Base-by-base conservation (phyloP, 176 grass and related monocot genomes). In the Hordeum marinum region DNA sequence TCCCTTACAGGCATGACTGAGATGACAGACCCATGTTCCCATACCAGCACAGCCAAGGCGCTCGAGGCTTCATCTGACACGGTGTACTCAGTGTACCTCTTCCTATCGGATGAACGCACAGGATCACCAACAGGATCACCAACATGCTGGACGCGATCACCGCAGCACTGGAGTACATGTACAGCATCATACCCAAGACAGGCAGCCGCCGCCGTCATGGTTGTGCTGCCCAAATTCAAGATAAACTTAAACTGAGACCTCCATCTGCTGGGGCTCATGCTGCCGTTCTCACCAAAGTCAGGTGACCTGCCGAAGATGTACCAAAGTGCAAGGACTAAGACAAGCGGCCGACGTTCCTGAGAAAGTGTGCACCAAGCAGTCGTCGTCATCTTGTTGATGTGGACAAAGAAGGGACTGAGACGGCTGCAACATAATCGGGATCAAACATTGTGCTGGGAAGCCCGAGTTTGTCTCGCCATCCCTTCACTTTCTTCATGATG, bases 341-440 rank as follows among this genome's bases (percentile, higher is more conserved):
- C 26, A 11, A 35, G 41, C 4, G 17, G 4, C 10, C 34, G 10
- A 77, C 17, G 8, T 79, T 85, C 36, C 50, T 79, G 34, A 12
- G 7, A 48, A 79, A 79, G 43, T 0, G 48, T 18, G 17, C 84
- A 86, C 48, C 15, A 52, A 52, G 48, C 48, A 52, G 48, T 52
- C 48, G 15, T 52, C 48, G 5, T 34, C 32, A 29, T 29, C 29
- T 29, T 2, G 29, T 34, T 4, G 32, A 52, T 52, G 15, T 52
- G 15, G 48, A 52, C 15, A 15, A 52, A 18, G 15, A 0, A 3
- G 75, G 64, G 2, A 85, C 50, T 0, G 75, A 79, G 46, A 50
- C 24, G 0, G 18, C 18, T 0, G 2, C 35, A 0, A 75, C 31
- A 9, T 2, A 35, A 0, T 10, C 10, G 0, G 0, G 13, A 0